phyloP scores from a whole-genome alignment of 768 basidiomycete species.

The Suillus clintonianus region DNA sequence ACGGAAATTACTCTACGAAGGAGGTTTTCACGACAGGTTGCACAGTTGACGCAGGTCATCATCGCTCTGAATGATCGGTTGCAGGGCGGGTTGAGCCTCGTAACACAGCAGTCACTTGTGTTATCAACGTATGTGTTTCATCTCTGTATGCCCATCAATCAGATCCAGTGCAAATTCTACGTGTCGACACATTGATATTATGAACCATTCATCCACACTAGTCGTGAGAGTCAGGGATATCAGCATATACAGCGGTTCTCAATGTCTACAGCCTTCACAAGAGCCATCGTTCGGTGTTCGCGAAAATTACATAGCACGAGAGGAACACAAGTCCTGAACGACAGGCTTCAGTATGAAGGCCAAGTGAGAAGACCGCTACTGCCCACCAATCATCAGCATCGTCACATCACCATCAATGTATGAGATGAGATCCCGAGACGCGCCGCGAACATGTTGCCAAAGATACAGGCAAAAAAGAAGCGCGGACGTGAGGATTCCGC shows the following conservation, averaged over 20 bases:
- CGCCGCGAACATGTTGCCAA: not conserved
- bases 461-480: not conserved
- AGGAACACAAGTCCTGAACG: not conserved
- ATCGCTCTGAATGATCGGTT: not conserved
- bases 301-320: not conserved
- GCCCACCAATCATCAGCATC: slow-evolving; percentile 1
- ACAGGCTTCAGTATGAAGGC: not conserved
- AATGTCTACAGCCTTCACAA: not conserved
- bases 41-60: not conserved
- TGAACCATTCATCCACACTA: not conserved
- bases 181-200: not conserved
- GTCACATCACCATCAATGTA: not conserved
- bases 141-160: not conserved
- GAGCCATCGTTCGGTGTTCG: not conserved
- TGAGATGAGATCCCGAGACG: not conserved
- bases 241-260: not conserved
- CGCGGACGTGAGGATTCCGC: not conserved
- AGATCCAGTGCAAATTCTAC: not conserved
- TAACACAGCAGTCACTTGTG: not conserved
- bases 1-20: not conserved
- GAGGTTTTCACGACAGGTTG: not conserved
- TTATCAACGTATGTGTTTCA: not conserved
- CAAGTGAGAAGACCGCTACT: not conserved
- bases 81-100: not conserved
- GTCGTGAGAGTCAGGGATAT: not conserved